Conservation (phyloP, 2,329 filamentous ascomycete genomes). For the Pseudogymnoascus sp. region DNA sequence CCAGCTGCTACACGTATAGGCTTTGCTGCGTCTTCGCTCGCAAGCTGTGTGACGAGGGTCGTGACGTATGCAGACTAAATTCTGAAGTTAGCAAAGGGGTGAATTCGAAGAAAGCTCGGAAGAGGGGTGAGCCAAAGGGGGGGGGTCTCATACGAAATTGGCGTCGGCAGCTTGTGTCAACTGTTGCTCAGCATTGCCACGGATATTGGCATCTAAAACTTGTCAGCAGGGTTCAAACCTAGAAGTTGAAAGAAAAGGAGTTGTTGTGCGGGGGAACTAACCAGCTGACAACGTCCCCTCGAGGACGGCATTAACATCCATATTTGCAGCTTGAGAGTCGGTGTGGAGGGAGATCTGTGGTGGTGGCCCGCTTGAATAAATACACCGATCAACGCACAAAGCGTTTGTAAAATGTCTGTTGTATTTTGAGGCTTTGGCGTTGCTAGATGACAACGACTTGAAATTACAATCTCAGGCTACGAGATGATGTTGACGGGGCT, state of each 20-base stretch:
- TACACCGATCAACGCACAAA: conserved; percentile 10
- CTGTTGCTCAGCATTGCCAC: conserved; percentile 89
- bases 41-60: conserved; percentile 87
- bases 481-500: conserved; percentile 9
- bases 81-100: conserved; percentile 18
- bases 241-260: conserved; percentile 13
- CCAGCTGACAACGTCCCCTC: conserved; percentile 92
- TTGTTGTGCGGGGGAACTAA: conserved; percentile 40
- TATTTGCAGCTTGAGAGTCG: conserved; percentile 41
- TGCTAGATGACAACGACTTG: conserved; percentile 12
- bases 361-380: conserved; percentile 8
- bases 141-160: conserved; percentile 70
- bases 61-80: conserved; percentile 80
- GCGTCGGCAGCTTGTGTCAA: conserved; percentile 85
- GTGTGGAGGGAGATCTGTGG: conserved; percentile 3
- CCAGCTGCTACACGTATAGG: conserved; percentile 89
- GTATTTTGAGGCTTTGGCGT: conserved; percentile 7
- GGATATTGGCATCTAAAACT: conserved; percentile 71
- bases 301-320: conserved; percentile 98
- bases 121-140: conserved; percentile 27
- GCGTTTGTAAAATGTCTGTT: conserved; percentile 10
- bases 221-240: conserved; percentile 28
- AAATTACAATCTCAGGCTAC: conserved; percentile 11
- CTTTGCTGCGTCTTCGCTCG: conserved; percentile 76
- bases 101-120: conserved; percentile 15